Evolutionary conservation across 192 early-diverging fungal genomes (phyloP).

Genomic region (Cetraspora pellucida): DNA sequence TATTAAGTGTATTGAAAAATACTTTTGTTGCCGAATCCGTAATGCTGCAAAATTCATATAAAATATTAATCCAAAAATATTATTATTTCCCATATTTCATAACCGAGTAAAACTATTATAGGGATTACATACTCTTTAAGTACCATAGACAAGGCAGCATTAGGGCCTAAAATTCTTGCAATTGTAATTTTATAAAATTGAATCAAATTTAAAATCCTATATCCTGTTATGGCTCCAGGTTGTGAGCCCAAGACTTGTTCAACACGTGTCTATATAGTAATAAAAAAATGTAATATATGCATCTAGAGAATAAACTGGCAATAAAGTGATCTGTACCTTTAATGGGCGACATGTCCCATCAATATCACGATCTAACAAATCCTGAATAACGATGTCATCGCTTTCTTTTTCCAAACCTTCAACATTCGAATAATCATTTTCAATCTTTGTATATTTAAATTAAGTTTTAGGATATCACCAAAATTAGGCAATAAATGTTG

Average conservation of each 20-base stretch:
- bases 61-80: background rate
- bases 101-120: constrained; percentile 20
- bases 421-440: constrained; percentile 32
- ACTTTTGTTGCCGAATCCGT: constrained; percentile 53
- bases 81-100: constrained; percentile 36
- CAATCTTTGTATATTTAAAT: background rate
- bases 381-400: constrained; percentile 48
- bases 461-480: background rate
- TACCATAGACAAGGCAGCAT: constrained; percentile 53
- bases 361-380: constrained; percentile 68
- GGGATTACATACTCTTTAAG: constrained; percentile 54
- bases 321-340: constrained; percentile 48
- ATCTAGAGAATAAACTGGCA: background rate
- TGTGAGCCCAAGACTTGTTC: constrained; percentile 77
- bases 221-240: constrained; percentile 64
- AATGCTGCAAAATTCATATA: constrained; percentile 42
- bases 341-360: constrained; percentile 76
- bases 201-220: constrained; percentile 70
- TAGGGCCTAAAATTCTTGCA: constrained; percentile 55
- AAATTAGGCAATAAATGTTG: background rate
- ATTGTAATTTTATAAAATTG: constrained; percentile 80
- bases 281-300: constrained; percentile 7
- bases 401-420: constrained; percentile 39
- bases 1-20: constrained; percentile 60
- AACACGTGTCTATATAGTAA: constrained; percentile 58